A percentile compares a stretch with the other conserved stretches of the same genome.
These are phyloP conservation scores for Penicillium chermesinum DNA, from an alignment of 495 filamentous ascomycete genomes.

Conservation along the genomic window DNA sequence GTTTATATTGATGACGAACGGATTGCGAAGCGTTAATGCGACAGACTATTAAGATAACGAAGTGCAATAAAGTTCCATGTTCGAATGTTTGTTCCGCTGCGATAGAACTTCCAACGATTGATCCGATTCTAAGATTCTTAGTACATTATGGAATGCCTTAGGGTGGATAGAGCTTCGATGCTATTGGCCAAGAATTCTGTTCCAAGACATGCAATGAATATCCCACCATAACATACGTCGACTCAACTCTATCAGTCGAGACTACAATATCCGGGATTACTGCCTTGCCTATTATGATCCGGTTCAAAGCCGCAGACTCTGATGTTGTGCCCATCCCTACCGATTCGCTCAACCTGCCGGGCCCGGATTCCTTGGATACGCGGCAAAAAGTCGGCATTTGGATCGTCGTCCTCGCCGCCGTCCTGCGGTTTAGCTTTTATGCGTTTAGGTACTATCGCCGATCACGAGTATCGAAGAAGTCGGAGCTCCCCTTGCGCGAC, in stretches of 20 bases:
- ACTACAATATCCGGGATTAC: conserved; percentile 6
- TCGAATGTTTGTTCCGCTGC: too few relatives aligned
- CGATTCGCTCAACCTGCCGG: conserved; percentile 3
- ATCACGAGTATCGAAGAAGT: not conserved
- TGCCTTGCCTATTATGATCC: conserved; percentile 12
- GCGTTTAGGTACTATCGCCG: not conserved
- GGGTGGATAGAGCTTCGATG: conserved; percentile 1
- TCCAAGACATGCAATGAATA: conserved; percentile 5
- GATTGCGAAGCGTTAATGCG: too few relatives aligned
- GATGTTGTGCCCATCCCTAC: conserved; percentile 10
- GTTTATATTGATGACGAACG: too few relatives aligned
- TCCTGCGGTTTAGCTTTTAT: not conserved
- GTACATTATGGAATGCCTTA: too few relatives aligned
- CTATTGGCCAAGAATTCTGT: conserved; percentile 6
- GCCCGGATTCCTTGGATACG: conserved; percentile 3
- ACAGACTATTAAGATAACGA: too few relatives aligned
- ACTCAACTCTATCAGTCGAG: conserved; percentile 2
- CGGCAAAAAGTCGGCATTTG: conserved; percentile 1
- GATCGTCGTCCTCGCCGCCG: not conserved
- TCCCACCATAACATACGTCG: conserved; percentile 5
- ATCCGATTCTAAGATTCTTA: too few relatives aligned
- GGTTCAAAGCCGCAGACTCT: conserved; percentile 10
- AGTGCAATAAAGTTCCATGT: too few relatives aligned
- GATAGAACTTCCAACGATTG: too few relatives aligned
- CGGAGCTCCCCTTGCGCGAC: not conserved